A percentile compares a stretch with the other conserved stretches of the same genome.
Conservation (phyloP, 495 filamentous ascomycete species). For the Penicillium arizonense region DNA sequence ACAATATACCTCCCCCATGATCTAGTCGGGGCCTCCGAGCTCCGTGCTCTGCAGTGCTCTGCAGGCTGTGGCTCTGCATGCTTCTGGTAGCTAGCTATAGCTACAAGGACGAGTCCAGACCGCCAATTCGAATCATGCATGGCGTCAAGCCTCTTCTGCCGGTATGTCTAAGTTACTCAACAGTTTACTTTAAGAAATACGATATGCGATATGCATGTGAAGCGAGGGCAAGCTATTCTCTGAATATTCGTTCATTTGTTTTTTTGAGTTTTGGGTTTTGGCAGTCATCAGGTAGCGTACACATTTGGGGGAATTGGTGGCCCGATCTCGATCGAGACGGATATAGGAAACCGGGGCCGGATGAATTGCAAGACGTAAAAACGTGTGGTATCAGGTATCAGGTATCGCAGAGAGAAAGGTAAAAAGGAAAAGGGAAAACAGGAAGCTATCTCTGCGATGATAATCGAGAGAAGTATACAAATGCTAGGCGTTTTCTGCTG, state of each 20-base stretch:
- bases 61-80: too few species aligned
- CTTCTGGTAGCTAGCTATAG: neutral
- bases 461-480: constrained; percentile 13
- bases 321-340: neutral
- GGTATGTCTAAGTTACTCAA: constrained; percentile 1
- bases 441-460: constrained; percentile 11
- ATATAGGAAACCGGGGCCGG: neutral
- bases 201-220: constrained; percentile 18
- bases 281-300: constrained; percentile 24
- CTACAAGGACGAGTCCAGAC: constrained; percentile 12
- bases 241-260: constrained; percentile 13
- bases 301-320: constrained; percentile 9
- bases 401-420: constrained; percentile 30
- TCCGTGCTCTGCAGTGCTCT: constrained; percentile 3
- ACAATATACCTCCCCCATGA: too few species aligned
- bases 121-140: constrained; percentile 22
- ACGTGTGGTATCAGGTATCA: constrained; percentile 41
- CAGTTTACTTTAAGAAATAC: neutral
- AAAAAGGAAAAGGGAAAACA: constrained; percentile 16
- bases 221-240: neutral
- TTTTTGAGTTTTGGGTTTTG: constrained; percentile 11
- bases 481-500: constrained; percentile 17
- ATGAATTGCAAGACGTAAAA: constrained; percentile 12
- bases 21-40: neutral
- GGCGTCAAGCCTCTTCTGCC: constrained; percentile 12